Conservation (phyloP, 2,329 filamentous ascomycete genomes). For the Alternaria dauci region DNA sequence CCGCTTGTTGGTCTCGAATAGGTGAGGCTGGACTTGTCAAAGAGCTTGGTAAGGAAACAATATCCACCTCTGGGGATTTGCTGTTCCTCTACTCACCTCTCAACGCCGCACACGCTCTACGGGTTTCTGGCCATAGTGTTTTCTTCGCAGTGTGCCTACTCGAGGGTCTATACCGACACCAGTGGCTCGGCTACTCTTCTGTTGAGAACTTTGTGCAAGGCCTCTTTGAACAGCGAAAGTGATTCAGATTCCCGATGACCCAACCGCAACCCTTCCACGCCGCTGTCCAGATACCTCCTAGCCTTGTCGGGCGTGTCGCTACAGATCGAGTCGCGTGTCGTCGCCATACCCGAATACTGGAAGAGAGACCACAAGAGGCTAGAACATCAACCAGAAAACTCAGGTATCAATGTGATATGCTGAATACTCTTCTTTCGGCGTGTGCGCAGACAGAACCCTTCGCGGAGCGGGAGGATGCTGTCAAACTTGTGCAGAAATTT, state of each 20-base stretch:
- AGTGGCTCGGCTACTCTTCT: background rate
- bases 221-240: background rate
- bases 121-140: background rate
- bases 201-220: background rate
- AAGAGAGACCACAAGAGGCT: background rate
- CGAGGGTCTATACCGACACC: background rate
- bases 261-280: background rate
- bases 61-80: background rate
- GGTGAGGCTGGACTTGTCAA: constrained; percentile 8
- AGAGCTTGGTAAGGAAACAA: constrained; percentile 4
- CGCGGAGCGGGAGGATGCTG: background rate
- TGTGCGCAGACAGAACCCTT: background rate
- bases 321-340: constrained; percentile 10
- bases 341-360: background rate
- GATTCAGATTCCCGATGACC: constrained; percentile 1
- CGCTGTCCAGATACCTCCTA: background rate
- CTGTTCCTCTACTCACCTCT: background rate
- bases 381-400: background rate
- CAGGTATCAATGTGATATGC: background rate
- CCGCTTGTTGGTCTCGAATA: constrained; percentile 9
- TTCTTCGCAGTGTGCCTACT: background rate
- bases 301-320: background rate
- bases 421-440: background rate
- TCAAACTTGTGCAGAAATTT: constrained; percentile 10
- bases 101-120: background rate